phyloP scores from a whole-genome alignment of 108 stramenopile genomes.

The Chaetoceros muelleri region DNA sequence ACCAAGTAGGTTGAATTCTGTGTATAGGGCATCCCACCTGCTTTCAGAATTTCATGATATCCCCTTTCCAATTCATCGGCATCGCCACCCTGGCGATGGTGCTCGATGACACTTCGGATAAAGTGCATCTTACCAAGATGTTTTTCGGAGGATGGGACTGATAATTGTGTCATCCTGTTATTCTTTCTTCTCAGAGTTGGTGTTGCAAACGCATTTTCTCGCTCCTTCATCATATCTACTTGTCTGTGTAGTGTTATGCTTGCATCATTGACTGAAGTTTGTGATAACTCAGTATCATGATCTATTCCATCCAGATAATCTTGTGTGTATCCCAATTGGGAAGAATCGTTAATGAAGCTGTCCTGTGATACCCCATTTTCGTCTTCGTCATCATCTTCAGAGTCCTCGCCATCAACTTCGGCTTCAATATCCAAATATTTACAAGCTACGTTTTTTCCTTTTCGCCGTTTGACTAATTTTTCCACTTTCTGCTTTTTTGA shows the following conservation, averaged over 20 bases:
- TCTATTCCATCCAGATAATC: conserved; percentile 50
- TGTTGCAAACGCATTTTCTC: conserved; percentile 48
- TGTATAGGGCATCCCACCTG: background rate
- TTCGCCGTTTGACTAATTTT: conserved; percentile 17
- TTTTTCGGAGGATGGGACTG: conserved; percentile 38
- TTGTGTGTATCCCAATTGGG: conserved; percentile 69
- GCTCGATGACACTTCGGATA: conserved; percentile 72
- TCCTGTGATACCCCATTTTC: conserved; percentile 38
- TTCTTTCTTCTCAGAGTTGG: conserved; percentile 62
- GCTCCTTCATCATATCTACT: conserved; percentile 39
- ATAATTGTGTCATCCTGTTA: conserved; percentile 20
- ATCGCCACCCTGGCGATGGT: conserved; percentile 67
- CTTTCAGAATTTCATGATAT: conserved; percentile 34
- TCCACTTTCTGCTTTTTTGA: conserved; percentile 4
- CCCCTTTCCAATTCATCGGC: conserved; percentile 56
- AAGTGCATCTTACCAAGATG: conserved; percentile 81
- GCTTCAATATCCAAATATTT: conserved; percentile 49
- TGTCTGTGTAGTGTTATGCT: conserved; percentile 31
- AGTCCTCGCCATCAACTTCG: conserved; percentile 49
- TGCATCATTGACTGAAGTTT: conserved; percentile 15
- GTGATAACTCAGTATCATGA: conserved; percentile 18
- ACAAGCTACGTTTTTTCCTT: conserved; percentile 19
- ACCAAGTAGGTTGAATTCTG: conserved; percentile 5
- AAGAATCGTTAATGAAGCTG: conserved; percentile 78
- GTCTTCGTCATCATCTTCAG: conserved; percentile 41